Evolutionary conservation across 331 rosid species (phyloP), one percentile per base, ranked within the genome.

Genomic region (Quercus tomentella): DNA sequence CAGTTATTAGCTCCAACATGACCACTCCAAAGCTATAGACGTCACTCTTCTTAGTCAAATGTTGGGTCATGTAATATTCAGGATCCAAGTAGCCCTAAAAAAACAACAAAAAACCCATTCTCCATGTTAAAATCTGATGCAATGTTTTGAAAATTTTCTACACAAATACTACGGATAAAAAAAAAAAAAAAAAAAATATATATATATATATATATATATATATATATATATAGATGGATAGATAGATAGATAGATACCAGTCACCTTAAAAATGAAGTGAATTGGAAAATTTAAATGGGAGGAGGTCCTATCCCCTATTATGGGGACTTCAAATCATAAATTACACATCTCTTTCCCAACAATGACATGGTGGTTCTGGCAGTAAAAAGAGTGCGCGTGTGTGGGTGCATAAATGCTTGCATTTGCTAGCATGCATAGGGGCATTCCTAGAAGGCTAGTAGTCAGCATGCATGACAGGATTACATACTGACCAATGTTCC

Each of bases 71-170:
- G 77, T 84, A 93, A 74, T 93, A 93, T 79, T 91, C 94, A 0
- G 97, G 97, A 85, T 91, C 97, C 83, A 88, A 54, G 83, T 91
- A 91, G 54, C 97, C 94, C 94, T 91, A 12, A 62, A 78, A 84
- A 75, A 56, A 82, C 57, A 62, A 58, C 21, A 70, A 51, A 71
- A 78, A 61, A 28, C 9, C 23, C 33, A 15, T 33, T 56, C 72
- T 15, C 70, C 9, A 18, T 18, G 25, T 43, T 66, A 30, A 2
- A 31, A 17, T 66, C 33, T 18, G 30, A 31, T 9, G 49, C 7
- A 66, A 31, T 31, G 35, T 22, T 10, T 7, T 66, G 49, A 18
- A 18, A 30, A 65, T 30, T 6, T 72, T 56, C 83, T 31, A 73
- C 84, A 89, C 49, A 83, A 73, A 37, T 8, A 37, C 45, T 37